These are phyloP conservation scores for Penicillium angulare DNA, from an alignment of 495 filamentous ascomycete species.

Conservation along the genomic window DNA sequence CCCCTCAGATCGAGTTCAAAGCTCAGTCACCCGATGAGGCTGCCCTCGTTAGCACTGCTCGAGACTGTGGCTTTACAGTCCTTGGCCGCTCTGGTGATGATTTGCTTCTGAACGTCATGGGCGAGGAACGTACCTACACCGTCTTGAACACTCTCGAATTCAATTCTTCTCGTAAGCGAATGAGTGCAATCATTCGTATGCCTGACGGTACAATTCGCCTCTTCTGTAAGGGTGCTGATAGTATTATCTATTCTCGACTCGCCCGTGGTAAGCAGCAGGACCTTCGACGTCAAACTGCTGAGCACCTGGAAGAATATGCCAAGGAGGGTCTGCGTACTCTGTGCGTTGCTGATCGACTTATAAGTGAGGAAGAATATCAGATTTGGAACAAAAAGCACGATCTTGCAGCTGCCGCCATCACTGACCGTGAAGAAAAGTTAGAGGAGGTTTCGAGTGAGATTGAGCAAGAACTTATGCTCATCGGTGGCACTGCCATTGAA, in stretches of 20 bases:
- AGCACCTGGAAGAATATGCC: slow-evolving; percentile 95
- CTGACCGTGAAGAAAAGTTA: slow-evolving; percentile 89
- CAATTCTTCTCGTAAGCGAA: slow-evolving; percentile 94
- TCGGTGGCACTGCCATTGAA: slow-evolving; percentile 97
- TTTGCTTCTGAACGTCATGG: slow-evolving; percentile 82
- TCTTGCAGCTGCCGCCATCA: slow-evolving; percentile 76
- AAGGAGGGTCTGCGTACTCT: slow-evolving; percentile 92
- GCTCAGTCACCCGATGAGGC: slow-evolving; percentile 98
- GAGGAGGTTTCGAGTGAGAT: slow-evolving; percentile 87
- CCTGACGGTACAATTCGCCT: slow-evolving; percentile 88
- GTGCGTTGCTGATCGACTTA: slow-evolving; percentile 84
- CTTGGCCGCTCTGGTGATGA: slow-evolving; percentile 75
- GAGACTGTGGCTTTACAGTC: slow-evolving; percentile 95
- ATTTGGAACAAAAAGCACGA: slow-evolving; percentile 86
- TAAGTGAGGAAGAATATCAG: slow-evolving; percentile 84
- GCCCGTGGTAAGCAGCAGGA: slow-evolving; percentile 81
- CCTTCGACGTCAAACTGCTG: slow-evolving; percentile 77
- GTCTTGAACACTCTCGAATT: slow-evolving; percentile 97
- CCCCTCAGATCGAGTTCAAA: slow-evolving; percentile 89
- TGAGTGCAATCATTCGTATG: slow-evolving; percentile 98
- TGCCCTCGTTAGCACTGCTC: slow-evolving; percentile 88
- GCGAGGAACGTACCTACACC: slow-evolving; percentile 76
- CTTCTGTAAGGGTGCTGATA: slow-evolving; percentile 98
- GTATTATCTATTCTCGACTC: slow-evolving; percentile 92
- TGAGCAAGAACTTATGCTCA: slow-evolving; percentile 81